Evolutionary conservation across 257 asterid genomes (phyloP).

Genomic region (Nicotiana undulata): DNA sequence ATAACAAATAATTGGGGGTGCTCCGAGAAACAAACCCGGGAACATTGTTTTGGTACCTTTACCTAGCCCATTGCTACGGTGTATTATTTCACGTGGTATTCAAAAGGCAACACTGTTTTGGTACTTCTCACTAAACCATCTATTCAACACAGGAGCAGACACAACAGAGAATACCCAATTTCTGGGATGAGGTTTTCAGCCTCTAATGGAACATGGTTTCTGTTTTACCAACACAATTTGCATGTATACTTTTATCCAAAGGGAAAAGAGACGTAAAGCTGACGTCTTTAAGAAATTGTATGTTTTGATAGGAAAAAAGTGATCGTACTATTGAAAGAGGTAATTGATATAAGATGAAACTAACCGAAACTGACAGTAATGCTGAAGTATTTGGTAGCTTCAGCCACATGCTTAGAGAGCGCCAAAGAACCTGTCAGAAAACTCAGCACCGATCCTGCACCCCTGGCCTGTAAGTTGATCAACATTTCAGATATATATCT

Average conservation of each 20-base stretch:
- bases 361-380: constrained; percentile 87
- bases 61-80: not conserved
- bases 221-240: not conserved
- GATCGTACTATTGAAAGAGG: not conserved
- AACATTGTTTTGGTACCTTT: no score
- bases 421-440: constrained; percentile 70
- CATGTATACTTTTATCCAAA: not conserved
- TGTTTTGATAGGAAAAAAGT: not conserved
- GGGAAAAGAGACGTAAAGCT: not conserved
- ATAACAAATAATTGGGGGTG: no score
- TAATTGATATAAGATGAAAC: constrained; percentile 6
- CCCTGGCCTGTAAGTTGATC: constrained; percentile 53
- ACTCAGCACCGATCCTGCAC: constrained; percentile 91
- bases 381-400: constrained; percentile 69
- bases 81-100: not conserved
- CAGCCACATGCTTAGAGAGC: constrained; percentile 74
- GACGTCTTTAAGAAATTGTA: not conserved
- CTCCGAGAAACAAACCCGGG: no score
- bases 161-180: not conserved
- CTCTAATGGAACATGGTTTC: not conserved
- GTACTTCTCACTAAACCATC: not conserved
- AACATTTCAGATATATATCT: not conserved
- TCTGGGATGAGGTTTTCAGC: not conserved
- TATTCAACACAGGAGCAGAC: not conserved
- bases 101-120: not conserved